A percentile compares a stretch with the other conserved stretches of the same genome.
phyloP scores from a whole-genome alignment of 192 early-diverging fungal species.

The Coemansia sp. region DNA sequence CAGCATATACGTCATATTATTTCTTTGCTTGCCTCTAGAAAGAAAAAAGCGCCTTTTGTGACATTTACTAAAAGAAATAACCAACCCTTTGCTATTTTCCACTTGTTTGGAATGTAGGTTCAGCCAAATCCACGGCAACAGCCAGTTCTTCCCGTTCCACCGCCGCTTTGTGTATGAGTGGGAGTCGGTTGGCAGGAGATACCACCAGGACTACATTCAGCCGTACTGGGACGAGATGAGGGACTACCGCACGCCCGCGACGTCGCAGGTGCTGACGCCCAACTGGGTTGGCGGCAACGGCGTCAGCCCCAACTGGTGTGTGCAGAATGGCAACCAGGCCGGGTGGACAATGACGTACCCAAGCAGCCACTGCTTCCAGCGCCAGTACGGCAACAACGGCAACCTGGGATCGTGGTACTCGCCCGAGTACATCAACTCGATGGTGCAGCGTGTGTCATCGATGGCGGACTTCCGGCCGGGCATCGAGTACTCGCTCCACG shows the following conservation, averaged over 20 bases:
- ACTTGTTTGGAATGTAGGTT: conserved; percentile 24
- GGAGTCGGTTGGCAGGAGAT: conserved; percentile 46
- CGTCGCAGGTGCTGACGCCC: conserved; percentile 38
- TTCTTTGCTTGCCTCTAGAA: no score
- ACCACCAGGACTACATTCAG: conserved; percentile 37
- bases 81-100: background rate
- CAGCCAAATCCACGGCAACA: conserved; percentile 49
- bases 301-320: conserved; percentile 36
- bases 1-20: background rate
- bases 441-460: conserved; percentile 37
- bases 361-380: conserved; percentile 50
- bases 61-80: background rate
- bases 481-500: conserved; percentile 54
- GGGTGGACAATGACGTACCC: conserved; percentile 47
- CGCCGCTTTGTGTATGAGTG: conserved; percentile 56
- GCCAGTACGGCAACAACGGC: conserved; percentile 52
- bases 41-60: no score
- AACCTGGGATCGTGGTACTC: conserved; percentile 44
- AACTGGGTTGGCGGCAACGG: conserved; percentile 57
- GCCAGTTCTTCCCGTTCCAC: conserved; percentile 60
- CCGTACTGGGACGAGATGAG: conserved; percentile 60
- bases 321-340: conserved; percentile 39
- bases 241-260: conserved; percentile 45
- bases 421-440: conserved; percentile 48
- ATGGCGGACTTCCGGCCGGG: conserved; percentile 47